Base-by-base conservation (phyloP, 768 basidiomycete genomes). In the Boletus bicolor region DNA sequence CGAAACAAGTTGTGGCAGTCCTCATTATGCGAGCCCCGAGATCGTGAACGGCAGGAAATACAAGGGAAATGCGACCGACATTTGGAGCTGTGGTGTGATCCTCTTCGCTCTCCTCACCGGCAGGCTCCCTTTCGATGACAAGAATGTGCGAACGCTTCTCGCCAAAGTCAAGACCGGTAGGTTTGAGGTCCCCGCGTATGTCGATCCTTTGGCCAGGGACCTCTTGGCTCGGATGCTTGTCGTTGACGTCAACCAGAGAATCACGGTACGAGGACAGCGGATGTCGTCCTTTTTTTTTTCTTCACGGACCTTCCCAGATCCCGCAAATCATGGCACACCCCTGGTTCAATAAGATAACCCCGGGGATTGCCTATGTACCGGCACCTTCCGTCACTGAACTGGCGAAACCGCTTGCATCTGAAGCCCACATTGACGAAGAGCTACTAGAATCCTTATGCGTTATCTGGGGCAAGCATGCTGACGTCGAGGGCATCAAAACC, bases 21-120 rank as follows among this genome's bases (percentile, higher is more conserved):
- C 96, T 58, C 95, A 98, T 72, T 98, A 98, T 59, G 96, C 94
- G 5, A 91, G 89, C 65, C 96, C 96, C 2, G 95, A 98, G 75
- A 94, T 98, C 66, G 93, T 98, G 59, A 87, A 91, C 54, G 94
- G 94, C 9, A 79, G 86, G 72, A 86, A 85, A 65, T 98, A 97
- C 70, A 81, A 86, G 70, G 95, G 95, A 36, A 87, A 86, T 41
- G 87, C 91, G 6, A 91, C 93, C 3, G 95, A 97, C 71, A 91
- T 98, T 64, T 98, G 94, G 94, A 95, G 93, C 62, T 93, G 93
- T 57, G 95, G 95, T 24, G 91, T 98, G 44, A 93, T 96, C 62
- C 82, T 97, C 47, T 97, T 82, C 71, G 91, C 93, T 32, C 82
- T 98, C 45, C 80, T 97, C 39, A 91, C 92, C 32, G 93, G 95